Evolutionary conservation across 371 early-diverging fungal species (phyloP).

Genomic region (Mortierella sp.): DNA sequence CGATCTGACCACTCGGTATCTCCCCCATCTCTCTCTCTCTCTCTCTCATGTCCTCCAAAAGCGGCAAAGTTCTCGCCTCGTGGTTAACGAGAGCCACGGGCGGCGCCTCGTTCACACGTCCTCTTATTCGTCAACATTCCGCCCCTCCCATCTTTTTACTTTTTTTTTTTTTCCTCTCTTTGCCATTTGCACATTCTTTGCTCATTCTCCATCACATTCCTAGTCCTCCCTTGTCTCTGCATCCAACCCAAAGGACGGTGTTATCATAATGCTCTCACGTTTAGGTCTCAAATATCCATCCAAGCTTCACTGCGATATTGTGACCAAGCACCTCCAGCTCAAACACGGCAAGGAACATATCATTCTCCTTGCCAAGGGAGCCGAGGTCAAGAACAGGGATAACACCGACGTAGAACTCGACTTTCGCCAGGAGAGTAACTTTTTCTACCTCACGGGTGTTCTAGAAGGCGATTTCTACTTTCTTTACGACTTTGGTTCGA

Average conservation of each 20-base stretch:
- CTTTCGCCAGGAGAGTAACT: conserved; percentile 67
- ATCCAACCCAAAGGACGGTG: conserved; percentile 11
- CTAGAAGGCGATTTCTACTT: conserved; percentile 65
- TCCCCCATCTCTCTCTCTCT: too few species aligned
- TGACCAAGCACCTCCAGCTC: conserved; percentile 29
- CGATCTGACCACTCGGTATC: too few species aligned
- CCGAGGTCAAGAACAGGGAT: conserved; percentile 48
- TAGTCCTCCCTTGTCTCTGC: neutral
- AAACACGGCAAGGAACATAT: conserved; percentile 10
- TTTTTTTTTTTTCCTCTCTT: neutral
- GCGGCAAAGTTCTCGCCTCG: too few species aligned
- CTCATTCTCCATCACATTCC: neutral
- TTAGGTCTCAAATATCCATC: conserved; percentile 47
- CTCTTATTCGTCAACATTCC: neutral
- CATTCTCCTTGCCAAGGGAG: conserved; percentile 53
- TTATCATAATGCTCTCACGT: conserved; percentile 46
- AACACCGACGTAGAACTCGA: conserved; percentile 65
- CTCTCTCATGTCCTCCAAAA: too few species aligned
- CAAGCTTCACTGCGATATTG: conserved; percentile 48
- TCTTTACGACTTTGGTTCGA: conserved; percentile 53
- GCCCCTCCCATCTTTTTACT: neutral
- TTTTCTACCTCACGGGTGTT: conserved; percentile 66
- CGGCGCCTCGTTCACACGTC: too few species aligned
- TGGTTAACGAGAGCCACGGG: too few species aligned
- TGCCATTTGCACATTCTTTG: neutral